Percentiles rank a stretch among this genome's conserved stretches.
These are phyloP conservation scores for Trichophyton verrucosum DNA, from an alignment of 2,329 filamentous ascomycete genomes.

Conservation along the genomic window DNA sequence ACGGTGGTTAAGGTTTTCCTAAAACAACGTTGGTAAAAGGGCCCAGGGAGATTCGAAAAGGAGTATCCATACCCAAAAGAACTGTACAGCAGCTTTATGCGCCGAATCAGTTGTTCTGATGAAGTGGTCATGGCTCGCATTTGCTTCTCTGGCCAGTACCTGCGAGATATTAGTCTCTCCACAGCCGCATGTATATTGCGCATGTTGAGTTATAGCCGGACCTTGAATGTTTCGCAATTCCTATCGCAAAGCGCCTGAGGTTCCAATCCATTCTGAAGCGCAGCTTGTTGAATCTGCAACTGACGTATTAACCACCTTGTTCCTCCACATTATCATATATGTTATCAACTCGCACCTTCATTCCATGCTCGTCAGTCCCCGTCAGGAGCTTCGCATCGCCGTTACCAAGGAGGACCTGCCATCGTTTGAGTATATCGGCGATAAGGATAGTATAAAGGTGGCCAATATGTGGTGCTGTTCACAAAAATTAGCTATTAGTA, in stretches of 20 bases:
- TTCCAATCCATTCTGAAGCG: conserved; percentile 54
- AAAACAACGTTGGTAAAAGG: neutral
- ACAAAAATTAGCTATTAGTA: neutral
- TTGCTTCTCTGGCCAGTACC: conserved; percentile 55
- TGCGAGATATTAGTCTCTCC: conserved; percentile 19
- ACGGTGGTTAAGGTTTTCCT: conserved; percentile 57
- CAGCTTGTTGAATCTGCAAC: conserved; percentile 64
- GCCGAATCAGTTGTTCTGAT: conserved; percentile 78
- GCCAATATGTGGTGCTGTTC: conserved; percentile 74
- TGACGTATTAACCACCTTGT: neutral
- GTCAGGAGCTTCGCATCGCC: conserved; percentile 61
- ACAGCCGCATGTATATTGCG: neutral
- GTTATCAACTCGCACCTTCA: conserved; percentile 50
- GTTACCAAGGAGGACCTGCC: conserved; percentile 63
- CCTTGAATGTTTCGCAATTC: conserved; percentile 66
- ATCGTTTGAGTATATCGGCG: conserved; percentile 82
- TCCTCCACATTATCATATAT: neutral
- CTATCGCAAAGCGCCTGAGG: conserved; percentile 81
- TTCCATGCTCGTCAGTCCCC: conserved; percentile 92
- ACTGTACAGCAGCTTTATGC: conserved; percentile 72
- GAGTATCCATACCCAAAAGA: conserved; percentile 57
- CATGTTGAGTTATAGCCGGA: conserved; percentile 15
- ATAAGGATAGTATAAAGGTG: conserved; percentile 91
- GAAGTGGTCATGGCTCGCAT: conserved; percentile 71
- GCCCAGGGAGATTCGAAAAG: neutral